phyloP scores from a whole-genome alignment of 2,329 filamentous ascomycete species.

The Fusarium sp. region DNA sequence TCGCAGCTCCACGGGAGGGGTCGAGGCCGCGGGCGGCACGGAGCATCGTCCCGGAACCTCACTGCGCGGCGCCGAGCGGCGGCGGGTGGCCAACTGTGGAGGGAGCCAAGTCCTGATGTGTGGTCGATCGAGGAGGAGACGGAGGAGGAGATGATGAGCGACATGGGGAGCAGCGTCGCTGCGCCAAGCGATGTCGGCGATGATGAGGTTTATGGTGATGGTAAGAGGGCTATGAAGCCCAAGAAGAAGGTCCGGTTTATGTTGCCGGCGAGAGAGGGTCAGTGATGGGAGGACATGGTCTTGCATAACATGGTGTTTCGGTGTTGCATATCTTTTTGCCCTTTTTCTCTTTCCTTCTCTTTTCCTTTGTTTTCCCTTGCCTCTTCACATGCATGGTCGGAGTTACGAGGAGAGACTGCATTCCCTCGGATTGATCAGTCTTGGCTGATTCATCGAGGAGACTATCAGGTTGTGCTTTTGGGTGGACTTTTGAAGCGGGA shows the following conservation, averaged over 20 bases:
- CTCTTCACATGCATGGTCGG: slow-evolving; percentile 36
- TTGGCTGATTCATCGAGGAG: slow-evolving; percentile 34
- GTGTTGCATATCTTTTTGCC: slow-evolving; percentile 24
- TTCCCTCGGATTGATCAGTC: slow-evolving; percentile 25
- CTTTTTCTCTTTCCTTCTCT: slow-evolving; percentile 23
- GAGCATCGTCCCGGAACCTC: slow-evolving; percentile 42
- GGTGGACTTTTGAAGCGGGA: slow-evolving; percentile 19
- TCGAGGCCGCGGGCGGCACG: slow-evolving; percentile 45
- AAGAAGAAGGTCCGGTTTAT: slow-evolving; percentile 69
- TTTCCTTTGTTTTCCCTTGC: neutral
- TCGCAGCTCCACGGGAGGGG: slow-evolving; percentile 48
- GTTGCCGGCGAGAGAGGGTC: slow-evolving; percentile 57
- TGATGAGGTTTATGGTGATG: slow-evolving; percentile 25
- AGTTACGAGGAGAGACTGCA: slow-evolving; percentile 32
- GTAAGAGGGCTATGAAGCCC: slow-evolving; percentile 59
- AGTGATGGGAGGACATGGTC: neutral
- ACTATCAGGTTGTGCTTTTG: slow-evolving; percentile 20
- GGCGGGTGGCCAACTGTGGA: slow-evolving; percentile 57
- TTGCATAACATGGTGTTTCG: slow-evolving; percentile 43
- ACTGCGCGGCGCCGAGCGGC: slow-evolving; percentile 52
- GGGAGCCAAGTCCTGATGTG: slow-evolving; percentile 69
- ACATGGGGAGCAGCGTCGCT: slow-evolving; percentile 51
- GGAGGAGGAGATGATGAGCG: slow-evolving; percentile 63
- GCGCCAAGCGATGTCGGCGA: slow-evolving; percentile 48
- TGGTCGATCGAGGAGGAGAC: slow-evolving; percentile 71